phyloP scores from a whole-genome alignment of 257 asterid species.

The Solanum ahanhuiri region DNA sequence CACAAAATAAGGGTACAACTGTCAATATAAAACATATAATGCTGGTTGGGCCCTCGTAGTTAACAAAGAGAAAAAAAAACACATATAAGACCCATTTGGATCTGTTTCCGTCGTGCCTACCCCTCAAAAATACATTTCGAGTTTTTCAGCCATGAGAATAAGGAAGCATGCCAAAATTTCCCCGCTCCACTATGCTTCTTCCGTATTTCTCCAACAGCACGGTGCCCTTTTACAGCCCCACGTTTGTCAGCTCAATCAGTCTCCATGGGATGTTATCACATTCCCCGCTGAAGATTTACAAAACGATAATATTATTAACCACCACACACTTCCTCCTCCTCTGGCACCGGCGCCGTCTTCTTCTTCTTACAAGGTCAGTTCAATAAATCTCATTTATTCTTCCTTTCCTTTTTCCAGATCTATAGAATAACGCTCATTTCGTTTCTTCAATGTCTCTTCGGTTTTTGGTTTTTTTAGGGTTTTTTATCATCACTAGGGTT shows the following conservation, averaged over 20 bases:
- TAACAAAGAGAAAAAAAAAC: not conserved
- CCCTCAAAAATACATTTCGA: not conserved
- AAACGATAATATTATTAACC: conserved; percentile 4
- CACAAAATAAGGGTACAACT: not conserved
- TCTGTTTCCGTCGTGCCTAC: not conserved
- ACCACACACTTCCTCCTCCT: conserved; percentile 14
- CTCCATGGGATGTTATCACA: conserved; percentile 65
- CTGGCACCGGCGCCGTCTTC: conserved; percentile 19
- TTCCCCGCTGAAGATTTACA: conserved; percentile 24
- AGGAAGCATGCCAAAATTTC: conserved; percentile 37
- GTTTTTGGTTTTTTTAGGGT: conserved; percentile 40
- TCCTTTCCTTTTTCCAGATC: conserved; percentile 18
- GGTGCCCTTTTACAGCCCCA: not conserved
- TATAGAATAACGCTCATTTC: not conserved
- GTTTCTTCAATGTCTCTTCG: conserved; percentile 3
- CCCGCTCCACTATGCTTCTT: conserved; percentile 9
- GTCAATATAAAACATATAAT: not conserved
- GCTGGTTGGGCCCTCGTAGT: not conserved
- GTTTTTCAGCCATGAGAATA: conserved; percentile 30
- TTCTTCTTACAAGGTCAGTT: conserved; percentile 15
- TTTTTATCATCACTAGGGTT: conserved; percentile 42
- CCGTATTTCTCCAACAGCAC: not conserved
- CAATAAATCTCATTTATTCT: not conserved
- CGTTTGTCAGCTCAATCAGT: conserved; percentile 38
- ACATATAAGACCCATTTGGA: not conserved